Percentiles rank a stretch among this genome's conserved stretches.
Conservation (phyloP, 345 rosid species). For the Arabis alpina region DNA sequence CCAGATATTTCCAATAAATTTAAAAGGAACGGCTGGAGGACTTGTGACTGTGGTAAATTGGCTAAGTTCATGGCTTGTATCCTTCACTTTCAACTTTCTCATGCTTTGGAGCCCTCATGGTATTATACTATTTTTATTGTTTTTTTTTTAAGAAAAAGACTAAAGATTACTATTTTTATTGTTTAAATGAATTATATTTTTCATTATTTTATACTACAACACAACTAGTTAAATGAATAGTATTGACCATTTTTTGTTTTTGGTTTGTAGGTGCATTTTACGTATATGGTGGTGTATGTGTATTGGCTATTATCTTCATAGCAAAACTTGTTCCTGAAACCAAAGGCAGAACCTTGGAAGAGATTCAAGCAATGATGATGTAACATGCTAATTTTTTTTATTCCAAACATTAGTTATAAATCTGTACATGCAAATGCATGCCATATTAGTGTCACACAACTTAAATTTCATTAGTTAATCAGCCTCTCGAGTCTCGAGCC, state of each 20-base stretch:
- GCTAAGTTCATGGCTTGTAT: slow-evolving; percentile 48
- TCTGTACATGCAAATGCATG: too few relatives aligned
- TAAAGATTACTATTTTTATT: neutral
- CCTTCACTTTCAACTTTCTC: slow-evolving; percentile 52
- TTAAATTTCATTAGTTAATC: too few relatives aligned
- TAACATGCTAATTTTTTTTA: neutral
- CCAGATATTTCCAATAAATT: slow-evolving; percentile 56
- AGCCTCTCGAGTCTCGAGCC: too few relatives aligned
- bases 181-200: neutral
- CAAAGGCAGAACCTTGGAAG: slow-evolving; percentile 57
- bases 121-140: neutral
- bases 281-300: slow-evolving; percentile 47
- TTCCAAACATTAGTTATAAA: too few relatives aligned
- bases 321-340: slow-evolving; percentile 56
- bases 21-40: slow-evolving; percentile 59
- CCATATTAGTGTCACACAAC: too few relatives aligned
- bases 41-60: slow-evolving; percentile 47
- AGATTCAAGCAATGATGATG: slow-evolving; percentile 48
- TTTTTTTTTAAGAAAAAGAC: too few relatives aligned
- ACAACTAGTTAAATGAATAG: neutral
- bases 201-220: neutral
- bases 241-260: neutral
- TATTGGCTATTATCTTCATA: slow-evolving; percentile 45
- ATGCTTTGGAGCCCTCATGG: slow-evolving; percentile 55
- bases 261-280: slow-evolving; percentile 48